Evolutionary conservation across 495 filamentous ascomycete genomes (phyloP).

Genomic region (Rusavskia elegans): DNA sequence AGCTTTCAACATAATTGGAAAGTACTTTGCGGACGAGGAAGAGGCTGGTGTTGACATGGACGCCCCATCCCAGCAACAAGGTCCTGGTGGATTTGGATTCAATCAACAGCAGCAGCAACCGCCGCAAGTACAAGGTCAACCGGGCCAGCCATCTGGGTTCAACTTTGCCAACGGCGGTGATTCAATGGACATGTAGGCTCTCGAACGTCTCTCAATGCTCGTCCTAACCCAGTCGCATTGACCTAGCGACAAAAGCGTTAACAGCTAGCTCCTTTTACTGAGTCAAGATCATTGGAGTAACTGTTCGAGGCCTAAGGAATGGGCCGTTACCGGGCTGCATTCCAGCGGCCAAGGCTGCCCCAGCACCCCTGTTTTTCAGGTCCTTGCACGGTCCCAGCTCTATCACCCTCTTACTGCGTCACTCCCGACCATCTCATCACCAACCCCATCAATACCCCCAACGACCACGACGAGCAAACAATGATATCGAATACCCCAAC

Average conservation of each 20-base stretch:
- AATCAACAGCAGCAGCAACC: conserved; percentile 45
- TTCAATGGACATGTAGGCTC: conserved; percentile 95
- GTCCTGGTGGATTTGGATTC: conserved; percentile 67
- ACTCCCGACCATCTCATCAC: not conserved
- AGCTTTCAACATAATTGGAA: conserved; percentile 99
- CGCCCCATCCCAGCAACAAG: conserved; percentile 46
- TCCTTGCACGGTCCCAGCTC: not conserved
- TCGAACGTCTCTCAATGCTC: not conserved
- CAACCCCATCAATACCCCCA: not conserved
- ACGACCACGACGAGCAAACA: not conserved
- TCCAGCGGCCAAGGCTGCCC: too few relatives aligned
- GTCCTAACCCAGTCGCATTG: too few relatives aligned
- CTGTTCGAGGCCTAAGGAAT: too few relatives aligned
- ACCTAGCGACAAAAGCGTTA: not conserved
- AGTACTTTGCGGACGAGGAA: conserved; percentile 99
- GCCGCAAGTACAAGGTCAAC: conserved; percentile 33
- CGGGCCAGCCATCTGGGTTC: conserved; percentile 65
- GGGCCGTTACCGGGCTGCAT: too few relatives aligned
- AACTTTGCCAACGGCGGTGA: conserved; percentile 85
- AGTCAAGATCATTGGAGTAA: too few relatives aligned
- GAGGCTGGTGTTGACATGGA: conserved; percentile 66
- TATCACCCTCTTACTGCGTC: not conserved
- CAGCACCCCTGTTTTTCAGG: not conserved
- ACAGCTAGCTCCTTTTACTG: too few relatives aligned
- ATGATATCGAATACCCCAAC: conserved; percentile 1